A percentile compares a stretch with the other conserved stretches of the same genome.
phyloP scores from a whole-genome alignment of 495 filamentous ascomycete species.

The Penicillium daleae region DNA sequence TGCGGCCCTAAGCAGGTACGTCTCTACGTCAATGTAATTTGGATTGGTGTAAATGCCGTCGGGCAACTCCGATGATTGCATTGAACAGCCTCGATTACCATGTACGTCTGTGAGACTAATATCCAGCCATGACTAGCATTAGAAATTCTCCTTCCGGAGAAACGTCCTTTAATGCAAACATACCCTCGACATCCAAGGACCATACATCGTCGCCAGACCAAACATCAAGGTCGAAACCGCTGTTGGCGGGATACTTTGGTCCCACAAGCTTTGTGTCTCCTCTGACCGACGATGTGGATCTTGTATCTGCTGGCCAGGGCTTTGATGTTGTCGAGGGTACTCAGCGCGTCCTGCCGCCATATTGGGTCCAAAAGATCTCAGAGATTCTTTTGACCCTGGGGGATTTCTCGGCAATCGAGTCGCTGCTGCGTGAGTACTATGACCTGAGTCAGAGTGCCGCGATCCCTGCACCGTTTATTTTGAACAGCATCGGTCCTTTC shows the following conservation, averaged over 20 bases:
- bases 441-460: conserved; percentile 28
- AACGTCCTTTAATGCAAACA: neutral
- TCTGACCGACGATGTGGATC: conserved; percentile 25
- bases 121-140: neutral
- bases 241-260: conserved; percentile 36
- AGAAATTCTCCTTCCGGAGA: neutral
- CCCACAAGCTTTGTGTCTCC: conserved; percentile 38
- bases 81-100: neutral
- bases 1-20: neutral
- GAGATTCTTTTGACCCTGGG: conserved; percentile 25
- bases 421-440: conserved; percentile 34
- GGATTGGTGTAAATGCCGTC: neutral
- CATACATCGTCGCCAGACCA: neutral
- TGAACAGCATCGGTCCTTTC: conserved; percentile 23
- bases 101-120: neutral
- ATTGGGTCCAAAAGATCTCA: conserved; percentile 32
- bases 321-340: conserved; percentile 4
- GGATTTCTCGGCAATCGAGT: conserved; percentile 27
- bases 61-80: neutral
- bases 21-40: neutral
- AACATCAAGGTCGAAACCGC: conserved; percentile 11
- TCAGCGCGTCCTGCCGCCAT: conserved; percentile 25
- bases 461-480: conserved; percentile 30
- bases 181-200: neutral
- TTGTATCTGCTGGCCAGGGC: conserved; percentile 16